Evolutionary conservation across 2,329 filamentous ascomycete species (phyloP).

Genomic region (Periglandula ipomoeae): DNA sequence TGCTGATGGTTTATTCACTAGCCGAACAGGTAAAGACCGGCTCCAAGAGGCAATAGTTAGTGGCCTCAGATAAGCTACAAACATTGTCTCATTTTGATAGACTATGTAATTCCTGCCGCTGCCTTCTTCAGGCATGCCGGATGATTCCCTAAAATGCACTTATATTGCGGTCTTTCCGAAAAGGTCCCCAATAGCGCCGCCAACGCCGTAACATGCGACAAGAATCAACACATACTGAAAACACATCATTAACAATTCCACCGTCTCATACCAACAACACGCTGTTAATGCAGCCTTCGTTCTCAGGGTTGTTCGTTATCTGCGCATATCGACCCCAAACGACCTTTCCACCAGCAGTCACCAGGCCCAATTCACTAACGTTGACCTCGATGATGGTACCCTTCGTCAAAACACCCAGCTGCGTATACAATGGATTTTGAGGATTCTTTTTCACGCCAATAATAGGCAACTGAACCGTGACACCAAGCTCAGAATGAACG

Average conservation of each 20-base stretch:
- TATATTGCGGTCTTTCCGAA: too few relatives aligned
- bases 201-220: slow-evolving; percentile 20
- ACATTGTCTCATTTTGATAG: too few relatives aligned
- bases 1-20: too few relatives aligned
- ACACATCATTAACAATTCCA: neutral
- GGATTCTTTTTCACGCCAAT: slow-evolving; percentile 59
- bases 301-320: slow-evolving; percentile 38
- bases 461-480: slow-evolving; percentile 82
- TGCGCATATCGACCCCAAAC: slow-evolving; percentile 78
- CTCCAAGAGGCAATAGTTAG: too few relatives aligned
- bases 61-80: too few relatives aligned
- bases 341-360: slow-evolving; percentile 85
- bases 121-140: too few relatives aligned
- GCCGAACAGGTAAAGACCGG: too few relatives aligned
- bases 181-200: slow-evolving; percentile 11
- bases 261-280: slow-evolving; percentile 22
- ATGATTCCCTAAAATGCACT: too few relatives aligned
- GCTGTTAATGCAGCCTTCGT: slow-evolving; percentile 37
- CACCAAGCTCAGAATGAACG: slow-evolving; percentile 67
- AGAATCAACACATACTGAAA: slow-evolving; percentile 5
- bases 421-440: slow-evolving; percentile 83
- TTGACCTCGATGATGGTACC: slow-evolving; percentile 81
- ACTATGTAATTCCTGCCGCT: too few relatives aligned
- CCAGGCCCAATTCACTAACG: slow-evolving; percentile 81
- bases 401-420: slow-evolving; percentile 81